Conservation (phyloP, 805 yeast species). For the Candida maltosa region DNA sequence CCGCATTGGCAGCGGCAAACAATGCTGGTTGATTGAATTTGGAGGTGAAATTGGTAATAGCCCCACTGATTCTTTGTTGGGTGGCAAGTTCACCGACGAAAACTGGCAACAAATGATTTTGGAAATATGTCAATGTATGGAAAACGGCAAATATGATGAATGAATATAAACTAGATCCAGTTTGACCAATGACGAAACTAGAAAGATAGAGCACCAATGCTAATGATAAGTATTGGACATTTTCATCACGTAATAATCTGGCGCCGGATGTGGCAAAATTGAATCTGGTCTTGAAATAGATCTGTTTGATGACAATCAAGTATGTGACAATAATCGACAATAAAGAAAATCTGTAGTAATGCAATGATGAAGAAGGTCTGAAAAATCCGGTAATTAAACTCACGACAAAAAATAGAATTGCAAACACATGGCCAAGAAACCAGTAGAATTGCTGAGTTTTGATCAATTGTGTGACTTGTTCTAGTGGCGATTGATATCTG, state of each 20-base stretch:
- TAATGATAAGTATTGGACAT: slow-evolving; percentile 34
- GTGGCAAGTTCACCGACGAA: slow-evolving; percentile 30
- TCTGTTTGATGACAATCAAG: slow-evolving; percentile 58
- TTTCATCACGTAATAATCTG: slow-evolving; percentile 32
- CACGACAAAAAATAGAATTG: slow-evolving; percentile 39
- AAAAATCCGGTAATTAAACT: slow-evolving; percentile 43
- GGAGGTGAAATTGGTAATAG: slow-evolving; percentile 27
- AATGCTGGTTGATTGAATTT: slow-evolving; percentile 35
- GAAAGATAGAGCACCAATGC: slow-evolving; percentile 27
- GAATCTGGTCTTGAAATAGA: slow-evolving; percentile 33
- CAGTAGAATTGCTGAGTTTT: slow-evolving; percentile 65
- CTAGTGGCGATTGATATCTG: slow-evolving; percentile 6
- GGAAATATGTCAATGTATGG: slow-evolving; percentile 37
- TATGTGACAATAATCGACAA: slow-evolving; percentile 58
- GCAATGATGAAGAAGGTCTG: slow-evolving; percentile 21
- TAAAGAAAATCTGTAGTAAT: slow-evolving; percentile 34
- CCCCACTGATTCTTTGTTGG: slow-evolving; percentile 25
- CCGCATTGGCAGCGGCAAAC: slow-evolving; percentile 35
- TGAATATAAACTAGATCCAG: slow-evolving; percentile 39
- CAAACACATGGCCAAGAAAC: slow-evolving; percentile 60
- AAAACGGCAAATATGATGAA: slow-evolving; percentile 34
- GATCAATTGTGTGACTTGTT: slow-evolving; percentile 8
- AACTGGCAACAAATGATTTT: slow-evolving; percentile 27
- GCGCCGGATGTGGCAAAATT: slow-evolving; percentile 5
- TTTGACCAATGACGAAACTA: slow-evolving; percentile 27